Evolutionary conservation across 208 protist genomes (phyloP).

Genomic region (Entamoeba histolytica): DNA sequence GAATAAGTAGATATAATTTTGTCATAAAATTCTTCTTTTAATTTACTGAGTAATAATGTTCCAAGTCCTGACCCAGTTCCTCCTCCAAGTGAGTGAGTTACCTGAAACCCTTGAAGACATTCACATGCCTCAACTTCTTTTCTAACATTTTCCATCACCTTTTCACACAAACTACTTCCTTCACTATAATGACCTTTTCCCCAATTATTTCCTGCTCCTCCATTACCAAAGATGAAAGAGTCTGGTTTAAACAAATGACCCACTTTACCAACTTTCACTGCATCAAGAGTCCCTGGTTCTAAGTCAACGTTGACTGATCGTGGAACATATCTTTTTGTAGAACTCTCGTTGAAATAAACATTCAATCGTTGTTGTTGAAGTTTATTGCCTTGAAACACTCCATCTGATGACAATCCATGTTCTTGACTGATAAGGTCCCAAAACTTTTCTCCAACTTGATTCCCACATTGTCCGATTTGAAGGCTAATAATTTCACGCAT

Average conservation of each 20-base stretch:
- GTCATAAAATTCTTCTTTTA: slow-evolving; percentile 87
- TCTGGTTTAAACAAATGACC: slow-evolving; percentile 67
- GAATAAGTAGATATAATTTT: slow-evolving; percentile 91
- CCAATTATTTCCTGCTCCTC: slow-evolving; percentile 92
- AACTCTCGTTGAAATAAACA: slow-evolving; percentile 89
- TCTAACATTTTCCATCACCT: slow-evolving; percentile 78
- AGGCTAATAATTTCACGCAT: slow-evolving; percentile 81
- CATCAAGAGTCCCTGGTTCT: slow-evolving; percentile 84
- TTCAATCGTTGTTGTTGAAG: slow-evolving; percentile 89
- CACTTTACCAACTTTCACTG: slow-evolving; percentile 50
- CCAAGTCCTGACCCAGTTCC: slow-evolving; percentile 87
- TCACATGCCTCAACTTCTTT: slow-evolving; percentile 88
- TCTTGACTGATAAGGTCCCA: slow-evolving; percentile 52
- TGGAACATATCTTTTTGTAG: slow-evolving; percentile 57
- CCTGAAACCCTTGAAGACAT: slow-evolving; percentile 89
- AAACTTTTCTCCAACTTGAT: slow-evolving; percentile 68
- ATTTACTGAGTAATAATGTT: slow-evolving; percentile 82
- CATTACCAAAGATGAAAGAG: slow-evolving; percentile 90
- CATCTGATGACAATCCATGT: slow-evolving; percentile 65
- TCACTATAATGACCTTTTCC: slow-evolving; percentile 92
- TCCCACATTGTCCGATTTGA: slow-evolving; percentile 78
- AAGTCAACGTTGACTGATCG: slow-evolving; percentile 57
- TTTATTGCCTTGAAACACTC: slow-evolving; percentile 57
- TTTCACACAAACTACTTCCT: slow-evolving; percentile 81
- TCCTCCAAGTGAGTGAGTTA: slow-evolving; percentile 86